Conservation (phyloP, 208 protist genomes). For the Leishmania gerbilli region DNA sequence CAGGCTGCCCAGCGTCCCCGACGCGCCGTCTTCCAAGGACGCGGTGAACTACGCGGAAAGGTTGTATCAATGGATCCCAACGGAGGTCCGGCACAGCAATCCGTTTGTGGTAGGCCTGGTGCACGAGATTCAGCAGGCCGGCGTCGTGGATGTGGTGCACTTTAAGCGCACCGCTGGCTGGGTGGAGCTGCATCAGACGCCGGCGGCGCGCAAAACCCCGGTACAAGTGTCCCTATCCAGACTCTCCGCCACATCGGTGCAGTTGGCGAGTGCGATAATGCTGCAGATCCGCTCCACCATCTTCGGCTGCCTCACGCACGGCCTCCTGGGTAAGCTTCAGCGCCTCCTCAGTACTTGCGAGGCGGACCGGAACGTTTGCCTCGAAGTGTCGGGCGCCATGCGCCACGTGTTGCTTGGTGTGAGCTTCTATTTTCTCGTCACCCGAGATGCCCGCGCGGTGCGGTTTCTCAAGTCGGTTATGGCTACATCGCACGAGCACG, state of each 20-base stretch:
- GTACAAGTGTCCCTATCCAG: slow-evolving; percentile 22
- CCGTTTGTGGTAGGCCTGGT: slow-evolving; percentile 46
- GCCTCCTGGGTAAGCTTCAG: slow-evolving; percentile 25
- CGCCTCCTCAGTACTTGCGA: slow-evolving; percentile 13
- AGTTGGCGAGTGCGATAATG: slow-evolving; percentile 19
- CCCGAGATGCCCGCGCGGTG: slow-evolving; percentile 35
- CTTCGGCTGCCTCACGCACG: slow-evolving; percentile 30
- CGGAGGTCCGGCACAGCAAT: slow-evolving; percentile 21
- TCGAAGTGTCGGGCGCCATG: slow-evolving; percentile 28
- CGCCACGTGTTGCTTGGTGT: slow-evolving; percentile 44
- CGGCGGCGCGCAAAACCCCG: slow-evolving; percentile 30
- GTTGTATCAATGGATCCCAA: slow-evolving; percentile 29
- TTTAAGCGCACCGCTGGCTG: slow-evolving; percentile 67
- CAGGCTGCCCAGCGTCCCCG: neutral
- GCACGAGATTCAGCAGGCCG: slow-evolving; percentile 60
- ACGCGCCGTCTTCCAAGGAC: slow-evolving; percentile 1
- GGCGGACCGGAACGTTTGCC: slow-evolving; percentile 25
- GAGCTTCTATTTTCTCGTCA: slow-evolving; percentile 42
- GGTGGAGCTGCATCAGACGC: slow-evolving; percentile 66
- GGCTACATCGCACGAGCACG: slow-evolving; percentile 17
- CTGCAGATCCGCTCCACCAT: slow-evolving; percentile 31
- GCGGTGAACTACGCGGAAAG: slow-evolving; percentile 15
- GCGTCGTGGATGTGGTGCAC: slow-evolving; percentile 55
- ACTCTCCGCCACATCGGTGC: slow-evolving; percentile 27
- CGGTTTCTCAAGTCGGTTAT: slow-evolving; percentile 28